These are phyloP conservation scores for Hamamelis virginiana DNA, from an alignment of 164 flowering plant species.

Conservation along the genomic window DNA sequence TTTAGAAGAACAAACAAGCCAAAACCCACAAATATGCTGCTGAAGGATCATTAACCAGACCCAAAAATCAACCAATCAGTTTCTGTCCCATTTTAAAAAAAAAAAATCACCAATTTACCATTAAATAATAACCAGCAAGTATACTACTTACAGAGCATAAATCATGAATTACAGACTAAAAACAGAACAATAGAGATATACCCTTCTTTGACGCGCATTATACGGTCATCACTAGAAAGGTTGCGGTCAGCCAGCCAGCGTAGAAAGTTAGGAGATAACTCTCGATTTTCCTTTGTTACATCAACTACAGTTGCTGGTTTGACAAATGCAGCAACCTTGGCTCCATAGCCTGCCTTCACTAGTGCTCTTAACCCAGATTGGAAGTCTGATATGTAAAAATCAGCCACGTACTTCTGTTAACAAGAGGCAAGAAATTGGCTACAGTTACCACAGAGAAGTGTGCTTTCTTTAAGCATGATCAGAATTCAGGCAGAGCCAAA, in stretches of 20 bases:
- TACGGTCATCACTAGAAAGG: slow-evolving; percentile 86
- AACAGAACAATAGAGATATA: slow-evolving; percentile 26
- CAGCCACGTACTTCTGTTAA: slow-evolving; percentile 82
- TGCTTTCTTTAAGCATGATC: background rate
- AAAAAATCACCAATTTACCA: no score
- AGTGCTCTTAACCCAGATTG: slow-evolving; percentile 90
- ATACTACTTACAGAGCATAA: background rate
- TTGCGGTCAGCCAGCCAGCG: slow-evolving; percentile 83
- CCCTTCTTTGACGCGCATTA: slow-evolving; percentile 97
- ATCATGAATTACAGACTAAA: background rate
- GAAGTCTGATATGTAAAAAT: slow-evolving; percentile 94
- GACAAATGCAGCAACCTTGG: slow-evolving; percentile 92
- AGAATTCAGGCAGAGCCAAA: background rate
- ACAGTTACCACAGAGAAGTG: background rate
- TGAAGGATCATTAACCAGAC: background rate
- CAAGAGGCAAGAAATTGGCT: background rate
- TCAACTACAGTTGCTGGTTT: slow-evolving; percentile 74
- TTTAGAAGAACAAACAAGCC: no score
- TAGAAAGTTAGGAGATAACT: slow-evolving; percentile 71
- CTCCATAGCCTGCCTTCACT: slow-evolving; percentile 92
- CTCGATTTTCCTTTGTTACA: slow-evolving; percentile 55
- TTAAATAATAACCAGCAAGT: no score
- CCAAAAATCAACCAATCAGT: background rate
- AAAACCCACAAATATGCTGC: background rate
- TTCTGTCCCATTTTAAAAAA: background rate